Evolutionary conservation across 768 basidiomycete species (phyloP).

Genomic region (Trametes gibbosa): DNA sequence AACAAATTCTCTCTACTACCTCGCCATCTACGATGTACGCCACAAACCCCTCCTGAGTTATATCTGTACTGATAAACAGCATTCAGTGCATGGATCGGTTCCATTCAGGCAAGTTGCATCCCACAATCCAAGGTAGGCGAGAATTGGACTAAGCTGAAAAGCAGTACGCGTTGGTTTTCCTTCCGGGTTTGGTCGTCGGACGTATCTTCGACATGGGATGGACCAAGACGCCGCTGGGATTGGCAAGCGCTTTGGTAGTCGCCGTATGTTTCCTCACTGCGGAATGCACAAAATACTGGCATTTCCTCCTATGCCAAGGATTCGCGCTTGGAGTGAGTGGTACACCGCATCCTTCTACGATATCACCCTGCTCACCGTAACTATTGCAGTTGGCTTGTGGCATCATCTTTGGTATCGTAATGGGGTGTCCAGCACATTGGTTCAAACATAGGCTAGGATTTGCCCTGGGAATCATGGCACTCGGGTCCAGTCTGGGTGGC

Average conservation of each 20-base stretch:
- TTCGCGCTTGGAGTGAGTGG: conserved; percentile 57
- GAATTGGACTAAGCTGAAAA: background rate
- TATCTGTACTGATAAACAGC: background rate
- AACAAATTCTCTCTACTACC: conserved; percentile 43
- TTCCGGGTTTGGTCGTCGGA: conserved; percentile 62
- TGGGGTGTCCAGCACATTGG: conserved; percentile 69
- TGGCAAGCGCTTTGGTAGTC: conserved; percentile 50
- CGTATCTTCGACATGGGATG: conserved; percentile 74
- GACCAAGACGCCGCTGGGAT: conserved; percentile 48
- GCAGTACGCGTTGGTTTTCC: conserved; percentile 61
- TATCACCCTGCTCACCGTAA: background rate
- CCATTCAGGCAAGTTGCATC: conserved; percentile 51
- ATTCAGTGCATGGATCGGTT: conserved; percentile 76
- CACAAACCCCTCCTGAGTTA: background rate
- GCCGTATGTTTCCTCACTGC: conserved; percentile 61
- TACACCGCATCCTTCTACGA: background rate
- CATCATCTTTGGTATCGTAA: conserved; percentile 58
- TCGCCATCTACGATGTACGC: conserved; percentile 64
- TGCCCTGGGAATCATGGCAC: conserved; percentile 60
- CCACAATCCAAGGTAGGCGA: background rate
- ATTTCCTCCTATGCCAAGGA: conserved; percentile 75
- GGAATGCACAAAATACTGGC: conserved; percentile 74
- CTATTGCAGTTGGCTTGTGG: conserved; percentile 37
- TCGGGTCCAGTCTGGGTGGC: conserved; percentile 69
- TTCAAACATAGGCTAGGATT: conserved; percentile 57